Conservation (phyloP, 805 yeast genomes). For the Myxozyma neotropica region DNA sequence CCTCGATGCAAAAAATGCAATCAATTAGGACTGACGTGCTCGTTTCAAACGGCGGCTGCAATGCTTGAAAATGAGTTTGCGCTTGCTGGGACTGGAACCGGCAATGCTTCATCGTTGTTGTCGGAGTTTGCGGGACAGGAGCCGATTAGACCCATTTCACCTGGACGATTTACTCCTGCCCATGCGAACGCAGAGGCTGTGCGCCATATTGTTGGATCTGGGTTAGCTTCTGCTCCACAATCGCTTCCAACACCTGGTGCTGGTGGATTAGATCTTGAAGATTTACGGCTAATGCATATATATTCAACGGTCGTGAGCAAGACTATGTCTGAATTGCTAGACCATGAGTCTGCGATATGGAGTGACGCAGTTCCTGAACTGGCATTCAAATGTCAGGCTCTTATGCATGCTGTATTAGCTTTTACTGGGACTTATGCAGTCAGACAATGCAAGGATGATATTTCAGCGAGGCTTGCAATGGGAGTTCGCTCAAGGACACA, state of each 20-base stretch:
- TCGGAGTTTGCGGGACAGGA: background rate
- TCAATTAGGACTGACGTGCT: constrained; percentile 77
- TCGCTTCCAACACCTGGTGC: background rate
- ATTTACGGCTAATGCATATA: constrained; percentile 81
- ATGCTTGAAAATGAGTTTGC: constrained; percentile 24
- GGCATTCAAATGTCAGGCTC: constrained; percentile 83
- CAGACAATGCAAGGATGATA: constrained; percentile 46
- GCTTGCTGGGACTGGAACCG: constrained; percentile 20
- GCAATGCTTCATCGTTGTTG: background rate
- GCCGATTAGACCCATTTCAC: background rate
- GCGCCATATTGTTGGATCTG: background rate
- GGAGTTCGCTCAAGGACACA: constrained; percentile 48
- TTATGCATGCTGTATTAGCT: constrained; percentile 90
- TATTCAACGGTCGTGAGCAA: constrained; percentile 82
- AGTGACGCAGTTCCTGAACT: constrained; percentile 81
- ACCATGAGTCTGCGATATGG: constrained; percentile 85
- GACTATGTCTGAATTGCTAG: constrained; percentile 88
- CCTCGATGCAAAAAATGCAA: constrained; percentile 80
- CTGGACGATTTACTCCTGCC: background rate
- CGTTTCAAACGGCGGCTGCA: constrained; percentile 47
- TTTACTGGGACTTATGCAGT: constrained; percentile 91
- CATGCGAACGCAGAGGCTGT: background rate
- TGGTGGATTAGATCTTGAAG: constrained; percentile 62
- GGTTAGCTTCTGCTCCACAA: background rate
- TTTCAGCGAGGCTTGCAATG: background rate